Evolutionary conservation across 352 stramenopile species (phyloP).

Genomic region (Globisporangium nodosum): DNA sequence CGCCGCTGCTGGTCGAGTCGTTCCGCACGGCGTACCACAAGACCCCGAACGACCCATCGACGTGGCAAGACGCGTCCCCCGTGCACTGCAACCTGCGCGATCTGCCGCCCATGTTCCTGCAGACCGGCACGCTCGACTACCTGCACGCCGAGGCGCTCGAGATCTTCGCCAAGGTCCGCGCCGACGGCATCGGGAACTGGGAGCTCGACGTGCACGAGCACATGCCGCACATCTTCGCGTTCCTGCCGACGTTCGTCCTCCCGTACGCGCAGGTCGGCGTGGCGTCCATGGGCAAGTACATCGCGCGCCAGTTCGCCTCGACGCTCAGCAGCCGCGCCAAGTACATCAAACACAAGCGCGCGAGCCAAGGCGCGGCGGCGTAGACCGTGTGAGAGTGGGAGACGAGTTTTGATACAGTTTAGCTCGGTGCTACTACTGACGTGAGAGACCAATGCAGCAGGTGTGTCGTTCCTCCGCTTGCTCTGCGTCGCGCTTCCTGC

Average conservation of each 20-base stretch:
- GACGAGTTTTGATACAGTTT: not conserved
- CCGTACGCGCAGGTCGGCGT: slow-evolving; percentile 30
- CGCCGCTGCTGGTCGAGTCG: slow-evolving; percentile 12
- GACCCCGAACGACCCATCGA: slow-evolving; percentile 18
- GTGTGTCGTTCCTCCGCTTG: no score
- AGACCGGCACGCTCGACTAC: slow-evolving; percentile 32
- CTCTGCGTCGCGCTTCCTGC: no score
- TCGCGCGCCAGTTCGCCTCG: slow-evolving; percentile 29
- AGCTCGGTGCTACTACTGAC: no score
- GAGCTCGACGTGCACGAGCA: slow-evolving; percentile 34
- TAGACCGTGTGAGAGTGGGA: not conserved
- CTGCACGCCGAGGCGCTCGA: slow-evolving; percentile 29
- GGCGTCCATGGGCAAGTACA: not conserved
- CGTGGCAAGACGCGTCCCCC: slow-evolving; percentile 32
- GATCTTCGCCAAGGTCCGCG: slow-evolving; percentile 28
- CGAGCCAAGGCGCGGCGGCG: not conserved
- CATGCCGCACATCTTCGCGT: slow-evolving; percentile 34
- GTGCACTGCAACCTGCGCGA: slow-evolving; percentile 36
- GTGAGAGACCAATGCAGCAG: no score
- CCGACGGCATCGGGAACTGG: slow-evolving; percentile 33
- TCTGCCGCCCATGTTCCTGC: slow-evolving; percentile 38
- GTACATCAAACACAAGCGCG: not conserved
- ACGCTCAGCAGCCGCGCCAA: slow-evolving; percentile 11
- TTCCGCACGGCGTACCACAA: slow-evolving; percentile 20
- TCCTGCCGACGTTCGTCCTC: slow-evolving; percentile 32